phyloP scores from a whole-genome alignment of 148 eudicot species.

The Rhododendron ferrugineum region DNA sequence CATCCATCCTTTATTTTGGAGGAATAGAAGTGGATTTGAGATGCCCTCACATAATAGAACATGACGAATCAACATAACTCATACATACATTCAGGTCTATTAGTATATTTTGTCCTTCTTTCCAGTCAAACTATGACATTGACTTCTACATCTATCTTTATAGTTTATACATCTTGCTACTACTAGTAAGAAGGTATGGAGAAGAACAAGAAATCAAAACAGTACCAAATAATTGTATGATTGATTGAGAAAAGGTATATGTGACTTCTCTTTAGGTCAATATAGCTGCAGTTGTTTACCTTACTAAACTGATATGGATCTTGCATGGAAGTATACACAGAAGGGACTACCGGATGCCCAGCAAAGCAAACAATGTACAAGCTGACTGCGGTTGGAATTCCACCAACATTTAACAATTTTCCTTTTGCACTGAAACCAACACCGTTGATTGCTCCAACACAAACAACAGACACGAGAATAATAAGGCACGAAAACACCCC shows the following conservation, averaged over 20 bases:
- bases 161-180: background rate
- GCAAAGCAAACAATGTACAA: slow-evolving; percentile 34
- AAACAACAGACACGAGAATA: slow-evolving; percentile 20
- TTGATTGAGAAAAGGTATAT: background rate
- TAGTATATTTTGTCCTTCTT: no score
- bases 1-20: no score
- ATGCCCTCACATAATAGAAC: background rate
- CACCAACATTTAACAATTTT: slow-evolving; percentile 6
- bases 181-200: background rate
- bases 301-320: slow-evolving; percentile 17
- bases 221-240: no score
- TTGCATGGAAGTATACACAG: slow-evolving; percentile 30
- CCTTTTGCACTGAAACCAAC: slow-evolving; percentile 25
- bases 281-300: slow-evolving; percentile 19
- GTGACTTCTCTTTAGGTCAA: no score
- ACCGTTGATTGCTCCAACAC: slow-evolving; percentile 19
- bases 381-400: slow-evolving; percentile 23
- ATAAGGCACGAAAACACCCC: slow-evolving; percentile 30
- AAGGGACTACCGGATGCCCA: slow-evolving; percentile 32
- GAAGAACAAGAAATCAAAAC: no score
- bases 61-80: background rate
- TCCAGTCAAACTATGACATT: background rate
- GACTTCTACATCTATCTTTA: background rate
- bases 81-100: no score
- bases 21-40: no score